A percentile compares a stretch with the other conserved stretches of the same genome.
These are phyloP conservation scores for Simmondsia chinensis DNA, from an alignment of 148 eudicot species.

Conservation along the genomic window DNA sequence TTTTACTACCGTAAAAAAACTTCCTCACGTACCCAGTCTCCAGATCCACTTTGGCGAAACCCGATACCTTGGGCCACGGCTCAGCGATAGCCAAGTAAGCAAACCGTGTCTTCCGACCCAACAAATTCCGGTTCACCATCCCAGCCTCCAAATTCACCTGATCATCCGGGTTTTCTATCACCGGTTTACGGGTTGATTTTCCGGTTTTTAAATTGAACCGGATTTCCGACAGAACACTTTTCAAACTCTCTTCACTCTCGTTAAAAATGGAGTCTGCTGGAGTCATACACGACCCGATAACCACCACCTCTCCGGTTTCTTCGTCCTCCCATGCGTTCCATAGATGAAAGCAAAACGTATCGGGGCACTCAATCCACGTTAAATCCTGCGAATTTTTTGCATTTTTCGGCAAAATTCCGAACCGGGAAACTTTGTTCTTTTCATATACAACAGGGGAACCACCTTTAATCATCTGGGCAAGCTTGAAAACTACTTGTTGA, in stretches of 20 bases:
- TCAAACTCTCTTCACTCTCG: constrained; percentile 50
- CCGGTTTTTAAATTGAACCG: constrained; percentile 64
- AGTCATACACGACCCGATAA: constrained; percentile 93
- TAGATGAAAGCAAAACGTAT: constrained; percentile 82
- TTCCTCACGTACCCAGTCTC: constrained; percentile 41
- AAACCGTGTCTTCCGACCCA: constrained; percentile 56
- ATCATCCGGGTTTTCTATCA: constrained; percentile 35
- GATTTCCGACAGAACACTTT: constrained; percentile 68
- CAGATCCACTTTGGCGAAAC: constrained; percentile 73
- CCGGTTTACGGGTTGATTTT: constrained; percentile 38
- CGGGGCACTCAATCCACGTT: constrained; percentile 71
- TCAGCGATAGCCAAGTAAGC: constrained; percentile 84
- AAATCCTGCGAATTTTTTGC: constrained; percentile 27
- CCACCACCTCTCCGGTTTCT: constrained; percentile 65
- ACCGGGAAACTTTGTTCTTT: constrained; percentile 43
- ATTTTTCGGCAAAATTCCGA: constrained; percentile 50
- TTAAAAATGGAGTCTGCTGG: constrained; percentile 85
- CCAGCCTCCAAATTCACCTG: constrained; percentile 79
- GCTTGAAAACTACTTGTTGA: constrained; percentile 72
- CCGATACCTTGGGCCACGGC: constrained; percentile 91
- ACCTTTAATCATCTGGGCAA: constrained; percentile 69
- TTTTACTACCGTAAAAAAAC: constrained; percentile 44
- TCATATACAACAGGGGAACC: constrained; percentile 79
- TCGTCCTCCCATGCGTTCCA: constrained; percentile 95
- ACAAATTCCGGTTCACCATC: constrained; percentile 66